A percentile compares a stretch with the other conserved stretches of the same genome.
phyloP scores from a whole-genome alignment of 1,284 basidiomycete genomes.

The Prillingera fragicola region DNA sequence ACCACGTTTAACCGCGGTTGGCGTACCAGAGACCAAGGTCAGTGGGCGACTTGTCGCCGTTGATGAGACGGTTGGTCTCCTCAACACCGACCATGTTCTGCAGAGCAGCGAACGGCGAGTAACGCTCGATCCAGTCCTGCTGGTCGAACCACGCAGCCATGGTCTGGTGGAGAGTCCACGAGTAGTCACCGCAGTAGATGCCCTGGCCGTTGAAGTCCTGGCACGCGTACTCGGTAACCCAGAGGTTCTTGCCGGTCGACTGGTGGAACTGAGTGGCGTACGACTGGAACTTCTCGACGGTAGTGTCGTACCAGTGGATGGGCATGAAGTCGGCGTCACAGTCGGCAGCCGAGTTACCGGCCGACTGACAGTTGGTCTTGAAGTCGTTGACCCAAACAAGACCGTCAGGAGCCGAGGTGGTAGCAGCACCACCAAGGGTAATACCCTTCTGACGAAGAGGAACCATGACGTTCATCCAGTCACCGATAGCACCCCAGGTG shows the following conservation, averaged over 20 bases:
- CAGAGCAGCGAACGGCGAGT: conserved; percentile 69
- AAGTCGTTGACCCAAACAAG: conserved; percentile 60
- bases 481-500: neutral
- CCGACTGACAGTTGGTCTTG: conserved; percentile 50
- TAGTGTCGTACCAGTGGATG: conserved; percentile 46
- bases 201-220: conserved; percentile 64
- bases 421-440: conserved; percentile 49
- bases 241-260: conserved; percentile 28
- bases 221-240: conserved; percentile 48
- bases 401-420: conserved; percentile 4
- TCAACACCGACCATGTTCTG: conserved; percentile 65
- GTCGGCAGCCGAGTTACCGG: conserved; percentile 24
- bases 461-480: conserved; percentile 62
- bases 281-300: conserved; percentile 32
- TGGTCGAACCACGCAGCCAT: conserved; percentile 58
- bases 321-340: conserved; percentile 38
- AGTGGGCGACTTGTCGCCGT: conserved; percentile 38
- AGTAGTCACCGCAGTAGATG: conserved; percentile 53
- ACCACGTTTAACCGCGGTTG: conserved; percentile 3
- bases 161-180: conserved; percentile 55
- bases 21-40: conserved; percentile 36
- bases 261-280: conserved; percentile 44
- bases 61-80: conserved; percentile 54
- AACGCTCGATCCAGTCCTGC: conserved; percentile 55
- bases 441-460: conserved; percentile 50